Conservation (phyloP, 495 filamentous ascomycete species). For the Neurospora sp. region DNA sequence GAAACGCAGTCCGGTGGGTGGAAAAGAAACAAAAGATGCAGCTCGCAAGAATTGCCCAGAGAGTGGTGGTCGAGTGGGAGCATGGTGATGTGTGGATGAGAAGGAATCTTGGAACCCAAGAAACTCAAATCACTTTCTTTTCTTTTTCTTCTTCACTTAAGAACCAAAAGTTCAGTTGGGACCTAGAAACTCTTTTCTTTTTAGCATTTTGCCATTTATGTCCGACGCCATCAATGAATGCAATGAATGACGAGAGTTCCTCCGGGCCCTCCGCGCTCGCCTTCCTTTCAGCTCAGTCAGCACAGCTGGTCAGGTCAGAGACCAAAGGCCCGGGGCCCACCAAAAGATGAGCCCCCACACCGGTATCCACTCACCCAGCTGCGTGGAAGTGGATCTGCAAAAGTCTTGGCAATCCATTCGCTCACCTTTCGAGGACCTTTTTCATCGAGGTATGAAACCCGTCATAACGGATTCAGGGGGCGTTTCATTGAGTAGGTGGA, state of each 20-base stretch:
- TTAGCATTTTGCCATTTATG: background rate
- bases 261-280: background rate
- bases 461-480: background rate
- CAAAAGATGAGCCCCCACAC: background rate
- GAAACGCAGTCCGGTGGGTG: background rate
- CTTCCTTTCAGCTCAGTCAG: background rate
- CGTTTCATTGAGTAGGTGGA: background rate
- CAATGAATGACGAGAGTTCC: background rate
- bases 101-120: background rate
- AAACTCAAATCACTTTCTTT: background rate
- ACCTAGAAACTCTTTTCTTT: background rate
- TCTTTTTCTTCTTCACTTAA: background rate
- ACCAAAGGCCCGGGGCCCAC: background rate
- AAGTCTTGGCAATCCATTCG: background rate
- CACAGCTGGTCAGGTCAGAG: background rate
- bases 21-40: background rate
- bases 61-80: background rate
- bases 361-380: background rate
- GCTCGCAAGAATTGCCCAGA: background rate
- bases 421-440: background rate
- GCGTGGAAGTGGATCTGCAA: background rate
- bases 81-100: background rate
- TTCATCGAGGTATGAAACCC: background rate
- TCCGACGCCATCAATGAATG: background rate
- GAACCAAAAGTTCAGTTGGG: background rate